A percentile compares a stretch with the other conserved stretches of the same genome.
phyloP scores from a whole-genome alignment of 352 stramenopile genomes.

The Aphanomyces invadans region DNA sequence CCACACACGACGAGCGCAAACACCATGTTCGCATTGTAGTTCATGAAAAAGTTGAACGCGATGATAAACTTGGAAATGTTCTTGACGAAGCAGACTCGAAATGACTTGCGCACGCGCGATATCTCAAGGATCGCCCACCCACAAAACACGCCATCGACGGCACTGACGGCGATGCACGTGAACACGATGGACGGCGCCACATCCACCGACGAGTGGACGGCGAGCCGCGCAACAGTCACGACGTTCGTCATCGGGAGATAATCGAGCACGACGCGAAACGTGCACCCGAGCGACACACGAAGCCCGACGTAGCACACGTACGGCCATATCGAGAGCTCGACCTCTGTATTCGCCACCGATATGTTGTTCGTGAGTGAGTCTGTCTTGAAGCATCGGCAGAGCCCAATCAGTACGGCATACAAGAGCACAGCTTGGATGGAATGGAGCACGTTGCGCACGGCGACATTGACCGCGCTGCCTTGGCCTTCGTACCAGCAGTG shows the following conservation, averaged over 20 bases:
- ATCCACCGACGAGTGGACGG: conserved; percentile 25
- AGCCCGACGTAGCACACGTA: conserved; percentile 29
- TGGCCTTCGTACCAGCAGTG: not conserved
- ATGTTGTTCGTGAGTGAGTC: conserved; percentile 9
- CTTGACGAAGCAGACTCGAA: conserved; percentile 33
- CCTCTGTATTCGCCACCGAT: conserved; percentile 9
- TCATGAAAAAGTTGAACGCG: conserved; percentile 40
- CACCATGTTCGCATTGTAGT: conserved; percentile 34
- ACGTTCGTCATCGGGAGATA: conserved; percentile 38
- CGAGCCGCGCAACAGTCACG: conserved; percentile 31
- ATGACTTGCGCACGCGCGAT: conserved; percentile 28
- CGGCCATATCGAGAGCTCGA: conserved; percentile 17
- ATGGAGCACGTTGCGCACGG: conserved; percentile 13
- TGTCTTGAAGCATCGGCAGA: conserved; percentile 35
- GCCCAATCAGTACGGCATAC: conserved; percentile 28
- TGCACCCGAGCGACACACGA: conserved; percentile 29
- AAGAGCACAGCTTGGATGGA: conserved; percentile 25
- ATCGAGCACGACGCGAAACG: conserved; percentile 33
- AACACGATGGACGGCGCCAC: conserved; percentile 26
- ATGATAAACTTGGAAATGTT: conserved; percentile 38
- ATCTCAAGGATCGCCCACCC: conserved; percentile 28
- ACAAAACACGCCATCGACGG: conserved; percentile 28
- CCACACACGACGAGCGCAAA: conserved; percentile 30
- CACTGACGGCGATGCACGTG: not conserved
- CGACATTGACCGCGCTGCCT: not conserved